Evolutionary conservation across 441 rosid genomes (phyloP).

Genomic region (Pelargonium fulgidum): DNA sequence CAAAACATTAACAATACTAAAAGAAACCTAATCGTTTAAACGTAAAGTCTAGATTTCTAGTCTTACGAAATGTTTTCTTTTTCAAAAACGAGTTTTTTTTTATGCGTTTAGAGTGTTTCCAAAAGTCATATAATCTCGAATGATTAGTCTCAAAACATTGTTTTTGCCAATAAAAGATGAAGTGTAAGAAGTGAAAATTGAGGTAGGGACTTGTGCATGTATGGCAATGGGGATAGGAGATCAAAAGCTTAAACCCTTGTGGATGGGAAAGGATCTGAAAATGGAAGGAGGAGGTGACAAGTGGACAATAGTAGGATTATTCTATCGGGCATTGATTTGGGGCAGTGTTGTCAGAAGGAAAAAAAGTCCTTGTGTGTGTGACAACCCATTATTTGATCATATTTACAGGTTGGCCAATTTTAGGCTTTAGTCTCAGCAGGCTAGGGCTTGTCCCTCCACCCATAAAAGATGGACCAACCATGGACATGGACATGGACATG

Average conservation of each 20-base stretch:
- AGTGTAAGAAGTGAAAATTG: no score
- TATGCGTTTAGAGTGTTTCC: no score
- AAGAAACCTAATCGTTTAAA: no score
- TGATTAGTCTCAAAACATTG: no score
- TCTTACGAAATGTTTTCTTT: no score
- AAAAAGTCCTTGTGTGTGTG: not conserved
- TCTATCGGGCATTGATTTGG: slow-evolving; percentile 9
- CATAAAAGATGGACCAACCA: slow-evolving; percentile 2
- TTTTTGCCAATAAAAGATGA: no score
- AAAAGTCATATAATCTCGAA: no score
- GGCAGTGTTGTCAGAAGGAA: slow-evolving; percentile 4
- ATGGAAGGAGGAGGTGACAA: slow-evolving; percentile 10
- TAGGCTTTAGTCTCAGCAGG: not conserved
- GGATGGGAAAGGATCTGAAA: slow-evolving; percentile 11
- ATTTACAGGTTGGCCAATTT: slow-evolving; percentile 9
- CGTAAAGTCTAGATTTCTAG: no score
- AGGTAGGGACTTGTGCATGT: not conserved
- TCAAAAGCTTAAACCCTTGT: slow-evolving; percentile 5
- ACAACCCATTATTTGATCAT: not conserved
- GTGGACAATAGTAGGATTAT: slow-evolving; percentile 8
- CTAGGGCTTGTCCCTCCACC: slow-evolving; percentile 9
- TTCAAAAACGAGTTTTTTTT: no score
- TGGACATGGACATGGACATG: not conserved
- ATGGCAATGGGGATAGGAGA: slow-evolving; percentile 9
- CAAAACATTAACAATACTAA: no score